Conservation (phyloP, 2,329 filamentous ascomycete genomes). For the Sporothrix mexicana region DNA sequence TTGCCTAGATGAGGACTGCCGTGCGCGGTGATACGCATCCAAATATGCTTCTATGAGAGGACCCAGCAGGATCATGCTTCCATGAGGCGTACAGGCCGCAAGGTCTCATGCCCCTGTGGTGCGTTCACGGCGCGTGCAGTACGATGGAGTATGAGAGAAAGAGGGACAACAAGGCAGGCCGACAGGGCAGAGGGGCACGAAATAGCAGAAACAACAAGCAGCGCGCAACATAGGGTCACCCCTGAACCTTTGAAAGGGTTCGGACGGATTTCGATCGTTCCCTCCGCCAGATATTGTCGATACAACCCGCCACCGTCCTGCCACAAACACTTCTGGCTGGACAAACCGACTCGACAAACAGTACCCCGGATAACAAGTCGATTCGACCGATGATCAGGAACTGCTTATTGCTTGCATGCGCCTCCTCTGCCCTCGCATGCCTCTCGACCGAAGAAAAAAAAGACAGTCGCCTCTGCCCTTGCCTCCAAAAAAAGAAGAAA, state of each 20-base stretch:
- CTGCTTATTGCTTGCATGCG: constrained; percentile 27
- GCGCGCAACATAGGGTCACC: neutral
- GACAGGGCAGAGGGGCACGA: neutral
- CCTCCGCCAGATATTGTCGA: constrained; percentile 6
- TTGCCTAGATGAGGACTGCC: neutral
- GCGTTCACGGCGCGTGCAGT: constrained; percentile 3
- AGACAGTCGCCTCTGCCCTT: neutral
- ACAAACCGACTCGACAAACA: constrained; percentile 9
- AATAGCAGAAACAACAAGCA: neutral
- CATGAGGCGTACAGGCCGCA: constrained; percentile 15
- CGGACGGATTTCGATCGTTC: constrained; percentile 4
- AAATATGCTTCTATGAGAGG: constrained; percentile 18
- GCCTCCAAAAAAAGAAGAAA: neutral
- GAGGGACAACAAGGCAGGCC: neutral
- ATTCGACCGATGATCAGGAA: neutral
- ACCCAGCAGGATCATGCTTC: neutral
- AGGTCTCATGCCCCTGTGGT: neutral
- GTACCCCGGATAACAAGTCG: neutral
- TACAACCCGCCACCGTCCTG: constrained; percentile 1
- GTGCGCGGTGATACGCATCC: constrained; percentile 24
- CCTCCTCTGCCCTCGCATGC: constrained; percentile 1
- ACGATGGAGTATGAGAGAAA: neutral
- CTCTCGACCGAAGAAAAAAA: neutral
- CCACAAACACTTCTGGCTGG: constrained; percentile 8
- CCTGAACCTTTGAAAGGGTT: neutral